Percentiles rank a stretch among this genome's conserved stretches.
Conservation (phyloP, 164 flowering plant genomes). For the Warburgia ugandensis region DNA sequence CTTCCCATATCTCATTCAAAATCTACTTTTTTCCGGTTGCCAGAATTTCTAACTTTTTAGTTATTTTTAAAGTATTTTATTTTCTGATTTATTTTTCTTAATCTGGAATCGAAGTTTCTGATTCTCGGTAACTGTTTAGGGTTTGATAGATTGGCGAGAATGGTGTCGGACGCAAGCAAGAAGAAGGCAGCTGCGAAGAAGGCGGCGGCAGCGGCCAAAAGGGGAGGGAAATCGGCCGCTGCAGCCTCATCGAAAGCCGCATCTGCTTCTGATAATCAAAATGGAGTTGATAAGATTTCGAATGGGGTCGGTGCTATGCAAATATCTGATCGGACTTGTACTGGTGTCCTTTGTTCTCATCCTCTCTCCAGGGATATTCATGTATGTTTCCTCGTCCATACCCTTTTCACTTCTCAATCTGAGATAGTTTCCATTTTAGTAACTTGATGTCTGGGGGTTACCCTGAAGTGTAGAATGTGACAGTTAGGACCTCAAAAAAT, state of each 20-base stretch:
- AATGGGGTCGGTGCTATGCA: constrained; percentile 41
- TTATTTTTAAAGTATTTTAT: too few species aligned
- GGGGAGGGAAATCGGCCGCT: constrained; percentile 61
- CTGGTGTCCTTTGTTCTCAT: constrained; percentile 91
- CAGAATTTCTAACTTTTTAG: too few species aligned
- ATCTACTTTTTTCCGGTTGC: too few species aligned
- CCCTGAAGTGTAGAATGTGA: neutral
- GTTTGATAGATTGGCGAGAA: constrained; percentile 4
- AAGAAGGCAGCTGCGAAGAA: constrained; percentile 87
- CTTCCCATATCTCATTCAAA: too few species aligned
- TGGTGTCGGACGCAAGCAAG: constrained; percentile 17
- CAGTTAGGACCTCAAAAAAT: too few species aligned
- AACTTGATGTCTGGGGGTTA: neutral
- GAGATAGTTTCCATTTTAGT: neutral
- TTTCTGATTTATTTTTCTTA: too few species aligned
- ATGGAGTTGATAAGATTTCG: constrained; percentile 51
- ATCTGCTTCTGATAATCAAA: constrained; percentile 30
- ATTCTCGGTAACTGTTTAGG: too few species aligned
- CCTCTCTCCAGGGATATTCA: constrained; percentile 91
- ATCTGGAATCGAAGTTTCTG: too few species aligned
- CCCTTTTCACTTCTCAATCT: neutral
- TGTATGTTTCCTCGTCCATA: constrained; percentile 25
- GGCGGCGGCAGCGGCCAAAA: constrained; percentile 94
- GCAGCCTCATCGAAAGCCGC: constrained; percentile 30
- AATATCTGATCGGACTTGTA: constrained; percentile 93